These are phyloP conservation scores for Mytilinidion resinicola DNA, from an alignment of 495 filamentous ascomycete species.

Conservation along the genomic window DNA sequence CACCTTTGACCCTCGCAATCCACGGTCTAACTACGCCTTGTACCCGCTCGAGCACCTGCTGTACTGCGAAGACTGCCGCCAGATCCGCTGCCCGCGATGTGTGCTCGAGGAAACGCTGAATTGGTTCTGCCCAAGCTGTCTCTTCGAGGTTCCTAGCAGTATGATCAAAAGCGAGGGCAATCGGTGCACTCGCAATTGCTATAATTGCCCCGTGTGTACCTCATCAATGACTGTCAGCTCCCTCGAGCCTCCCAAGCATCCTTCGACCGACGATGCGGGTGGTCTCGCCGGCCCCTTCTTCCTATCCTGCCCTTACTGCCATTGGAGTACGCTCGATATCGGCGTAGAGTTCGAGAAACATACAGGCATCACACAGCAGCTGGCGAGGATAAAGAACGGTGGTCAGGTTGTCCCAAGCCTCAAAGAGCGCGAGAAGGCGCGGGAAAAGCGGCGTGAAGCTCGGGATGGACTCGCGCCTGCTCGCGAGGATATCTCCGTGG, in stretches of 20 bases:
- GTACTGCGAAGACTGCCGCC: constrained; percentile 93
- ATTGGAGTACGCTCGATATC: constrained; percentile 84
- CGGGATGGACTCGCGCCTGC: background rate
- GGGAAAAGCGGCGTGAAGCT: constrained; percentile 23
- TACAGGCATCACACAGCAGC: constrained; percentile 75
- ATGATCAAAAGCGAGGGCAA: constrained; percentile 88
- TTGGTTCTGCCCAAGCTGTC: constrained; percentile 91
- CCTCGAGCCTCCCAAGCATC: constrained; percentile 44
- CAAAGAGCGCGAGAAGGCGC: constrained; percentile 38
- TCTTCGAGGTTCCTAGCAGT: constrained; percentile 90
- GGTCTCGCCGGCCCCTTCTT: constrained; percentile 53
- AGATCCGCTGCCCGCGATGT: constrained; percentile 89
- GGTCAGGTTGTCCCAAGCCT: constrained; percentile 38
- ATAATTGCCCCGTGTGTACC: constrained; percentile 87
- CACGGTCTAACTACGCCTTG: constrained; percentile 79
- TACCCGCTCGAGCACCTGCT: constrained; percentile 91
- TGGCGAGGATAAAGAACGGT: constrained; percentile 54
- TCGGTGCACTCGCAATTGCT: constrained; percentile 88
- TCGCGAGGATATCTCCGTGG: background rate
- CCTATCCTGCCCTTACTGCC: constrained; percentile 79
- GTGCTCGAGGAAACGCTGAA: constrained; percentile 86
- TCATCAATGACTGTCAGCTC: constrained; percentile 67
- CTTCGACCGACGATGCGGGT: constrained; percentile 23
- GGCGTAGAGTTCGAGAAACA: constrained; percentile 85
- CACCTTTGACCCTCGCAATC: constrained; percentile 78